These are phyloP conservation scores for Starmerella bacillaris DNA, from an alignment of 805 yeast genomes.

Conservation along the genomic window DNA sequence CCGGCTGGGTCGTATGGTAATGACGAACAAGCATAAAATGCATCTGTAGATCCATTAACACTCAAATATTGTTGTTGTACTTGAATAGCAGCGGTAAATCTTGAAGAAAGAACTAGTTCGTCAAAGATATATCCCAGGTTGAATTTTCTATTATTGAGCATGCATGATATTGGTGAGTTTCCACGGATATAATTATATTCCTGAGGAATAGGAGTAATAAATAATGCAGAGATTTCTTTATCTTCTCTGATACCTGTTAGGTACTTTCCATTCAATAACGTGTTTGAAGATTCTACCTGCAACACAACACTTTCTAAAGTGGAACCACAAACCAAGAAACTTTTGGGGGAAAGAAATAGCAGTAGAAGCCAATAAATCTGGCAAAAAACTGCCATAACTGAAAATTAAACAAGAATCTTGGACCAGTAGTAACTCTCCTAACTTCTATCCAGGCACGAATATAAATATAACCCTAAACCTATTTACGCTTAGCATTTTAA, in stretches of 20 bases:
- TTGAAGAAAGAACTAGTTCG: background rate
- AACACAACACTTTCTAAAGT: slow-evolving; percentile 2
- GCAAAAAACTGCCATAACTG: too few species aligned
- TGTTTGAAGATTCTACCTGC: slow-evolving; percentile 6
- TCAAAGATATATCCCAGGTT: background rate
- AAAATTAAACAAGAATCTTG: too few species aligned
- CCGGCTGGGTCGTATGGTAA: slow-evolving; percentile 9
- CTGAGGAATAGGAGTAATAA: background rate
- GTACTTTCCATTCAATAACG: slow-evolving; percentile 1
- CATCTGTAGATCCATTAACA: slow-evolving; percentile 7
- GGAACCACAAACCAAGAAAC: too few species aligned
- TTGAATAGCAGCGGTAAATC: background rate
- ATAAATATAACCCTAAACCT: too few species aligned
- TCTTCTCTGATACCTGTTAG: slow-evolving; percentile 7
- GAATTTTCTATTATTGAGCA: background rate
- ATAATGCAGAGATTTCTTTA: slow-evolving; percentile 8
- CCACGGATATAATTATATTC: slow-evolving; percentile 1
- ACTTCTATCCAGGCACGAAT: too few species aligned
- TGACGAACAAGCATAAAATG: slow-evolving; percentile 10
- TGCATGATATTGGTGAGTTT: too few species aligned
- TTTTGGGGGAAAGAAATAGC: too few species aligned
- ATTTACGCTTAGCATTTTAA: too few species aligned
- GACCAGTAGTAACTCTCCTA: too few species aligned
- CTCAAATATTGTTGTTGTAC: slow-evolving; percentile 3
- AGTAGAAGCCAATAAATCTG: too few species aligned